These are phyloP conservation scores for Phaeosphaeriaceae sp. DNA, from an alignment of 2,329 filamentous ascomycete species.

Conservation along the genomic window DNA sequence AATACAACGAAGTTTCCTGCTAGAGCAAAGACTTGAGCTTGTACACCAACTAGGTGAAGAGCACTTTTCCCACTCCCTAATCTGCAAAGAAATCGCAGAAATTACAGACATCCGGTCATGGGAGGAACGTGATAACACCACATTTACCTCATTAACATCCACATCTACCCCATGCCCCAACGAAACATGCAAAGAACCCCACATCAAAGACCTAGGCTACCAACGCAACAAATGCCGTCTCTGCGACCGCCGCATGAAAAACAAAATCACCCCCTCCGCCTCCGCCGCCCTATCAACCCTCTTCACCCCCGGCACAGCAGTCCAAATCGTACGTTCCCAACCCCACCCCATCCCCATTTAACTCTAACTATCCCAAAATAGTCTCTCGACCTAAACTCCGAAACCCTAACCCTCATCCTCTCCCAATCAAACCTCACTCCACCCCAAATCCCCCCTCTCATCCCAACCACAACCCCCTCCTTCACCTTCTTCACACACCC, in stretches of 20 bases:
- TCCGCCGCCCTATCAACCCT: constrained; percentile 23
- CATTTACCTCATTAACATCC: not conserved
- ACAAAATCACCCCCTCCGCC: constrained; percentile 28
- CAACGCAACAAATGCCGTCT: constrained; percentile 35
- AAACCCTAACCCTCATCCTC: constrained; percentile 22
- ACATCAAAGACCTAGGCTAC: constrained; percentile 23
- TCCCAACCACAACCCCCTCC: constrained; percentile 25
- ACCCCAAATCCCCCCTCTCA: constrained; percentile 3
- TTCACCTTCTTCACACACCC: constrained; percentile 39
- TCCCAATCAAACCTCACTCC: constrained; percentile 2
- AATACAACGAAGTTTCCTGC: constrained; percentile 10
- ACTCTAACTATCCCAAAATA: not conserved
- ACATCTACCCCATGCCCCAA: not conserved
- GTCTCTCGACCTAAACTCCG: constrained; percentile 24
- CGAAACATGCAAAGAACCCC: not conserved
- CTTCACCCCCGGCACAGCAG: constrained; percentile 9
- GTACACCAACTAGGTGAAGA: constrained; percentile 19
- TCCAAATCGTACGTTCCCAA: constrained; percentile 28
- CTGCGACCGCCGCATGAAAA: constrained; percentile 43
- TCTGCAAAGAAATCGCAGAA: constrained; percentile 38
- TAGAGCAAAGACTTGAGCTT: constrained; percentile 17
- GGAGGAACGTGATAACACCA: constrained; percentile 19
- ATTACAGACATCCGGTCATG: constrained; percentile 34
- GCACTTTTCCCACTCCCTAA: constrained; percentile 24
- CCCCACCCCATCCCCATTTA: no score